A percentile compares a stretch with the other conserved stretches of the same genome.
These are phyloP conservation scores for Solanum neorickii DNA, from an alignment of 257 asterid species.

Conservation along the genomic window DNA sequence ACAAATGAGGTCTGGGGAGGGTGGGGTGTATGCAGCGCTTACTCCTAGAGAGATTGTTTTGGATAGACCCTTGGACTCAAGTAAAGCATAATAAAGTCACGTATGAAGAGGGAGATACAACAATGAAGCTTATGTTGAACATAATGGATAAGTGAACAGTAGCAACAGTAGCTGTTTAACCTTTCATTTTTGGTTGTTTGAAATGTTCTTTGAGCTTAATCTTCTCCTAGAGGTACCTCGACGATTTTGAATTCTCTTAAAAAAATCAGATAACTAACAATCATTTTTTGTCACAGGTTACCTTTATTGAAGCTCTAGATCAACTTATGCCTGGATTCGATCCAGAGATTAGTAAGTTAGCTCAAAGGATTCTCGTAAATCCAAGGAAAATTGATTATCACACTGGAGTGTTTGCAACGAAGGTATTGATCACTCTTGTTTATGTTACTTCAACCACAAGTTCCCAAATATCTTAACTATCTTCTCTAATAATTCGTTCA, in stretches of 20 bases:
- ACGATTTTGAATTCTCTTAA: not conserved
- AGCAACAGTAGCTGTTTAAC: not conserved
- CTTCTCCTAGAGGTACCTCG: not conserved
- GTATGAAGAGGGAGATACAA: not conserved
- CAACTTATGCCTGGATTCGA: constrained; percentile 96
- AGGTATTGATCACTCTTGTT: constrained; percentile 31
- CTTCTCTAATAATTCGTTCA: constrained; percentile 2
- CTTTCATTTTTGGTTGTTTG: not conserved
- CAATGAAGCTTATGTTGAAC: not conserved
- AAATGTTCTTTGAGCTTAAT: not conserved
- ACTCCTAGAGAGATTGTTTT: not conserved
- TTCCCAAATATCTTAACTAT: not conserved
- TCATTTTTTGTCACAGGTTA: constrained; percentile 35
- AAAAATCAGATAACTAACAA: not conserved
- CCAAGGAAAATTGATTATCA: constrained; percentile 80
- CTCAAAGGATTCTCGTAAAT: constrained; percentile 76
- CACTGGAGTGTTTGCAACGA: constrained; percentile 89
- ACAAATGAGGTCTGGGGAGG: not conserved
- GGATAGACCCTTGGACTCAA: not conserved
- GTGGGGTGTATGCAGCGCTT: not conserved
- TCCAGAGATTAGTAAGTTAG: constrained; percentile 89
- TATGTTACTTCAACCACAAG: not conserved
- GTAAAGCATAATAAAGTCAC: not conserved
- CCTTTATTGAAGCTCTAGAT: constrained; percentile 87
- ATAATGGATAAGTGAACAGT: not conserved